Base-by-base conservation (phyloP, 768 basidiomycete genomes). In the Nevesoporus exiguus region DNA sequence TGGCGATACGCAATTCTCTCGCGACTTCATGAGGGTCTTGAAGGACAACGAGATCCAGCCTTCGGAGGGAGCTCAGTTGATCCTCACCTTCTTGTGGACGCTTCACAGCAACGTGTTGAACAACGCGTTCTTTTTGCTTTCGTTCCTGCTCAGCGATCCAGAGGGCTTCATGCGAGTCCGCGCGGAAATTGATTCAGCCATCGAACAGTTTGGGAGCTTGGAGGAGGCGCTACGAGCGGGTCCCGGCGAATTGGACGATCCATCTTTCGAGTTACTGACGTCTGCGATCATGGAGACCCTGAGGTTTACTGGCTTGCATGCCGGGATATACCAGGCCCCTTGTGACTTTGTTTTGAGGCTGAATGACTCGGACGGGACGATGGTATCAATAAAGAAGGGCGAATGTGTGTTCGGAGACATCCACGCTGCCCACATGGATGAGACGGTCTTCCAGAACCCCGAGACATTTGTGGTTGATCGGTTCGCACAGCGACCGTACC, bases 141-240 rank as follows among this genome's bases (percentile, higher is more conserved):
- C 63, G 0, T 65, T 54, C 37, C 68, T 82, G 22, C 67, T 82
- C 27, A 71, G 73, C 44, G 65, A 76, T 54, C 77, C 77, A 0
- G 63, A 67, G 13, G 74, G 71, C 0, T 69, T 81, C 64, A 69
- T 71, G 25, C 76, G 73, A 49, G 71, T 80, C 7, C 76, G 75
- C 3, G 64, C 69, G 5, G 78, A 82, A 53, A 66, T 82, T 6
- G 80, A 82, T 36, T 11, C 15, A 2, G 60, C 56, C 3, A 42
- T 66, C 5, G 34, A 52, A n/a, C 57, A 36, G 13, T 59, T 52
- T 3, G 50, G 60, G 1, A 27, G 29, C 31, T 39, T 66, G 44
- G 58, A 57, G 21, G n/a, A 7, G 15, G 42, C 65, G 5, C 51
- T 65, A 0, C 42, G 36, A 3, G 58, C 52, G 4, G 50, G 19